Base-by-base conservation (phyloP, 1,139 yeast genomes). In the Yamadazyma sp. region DNA sequence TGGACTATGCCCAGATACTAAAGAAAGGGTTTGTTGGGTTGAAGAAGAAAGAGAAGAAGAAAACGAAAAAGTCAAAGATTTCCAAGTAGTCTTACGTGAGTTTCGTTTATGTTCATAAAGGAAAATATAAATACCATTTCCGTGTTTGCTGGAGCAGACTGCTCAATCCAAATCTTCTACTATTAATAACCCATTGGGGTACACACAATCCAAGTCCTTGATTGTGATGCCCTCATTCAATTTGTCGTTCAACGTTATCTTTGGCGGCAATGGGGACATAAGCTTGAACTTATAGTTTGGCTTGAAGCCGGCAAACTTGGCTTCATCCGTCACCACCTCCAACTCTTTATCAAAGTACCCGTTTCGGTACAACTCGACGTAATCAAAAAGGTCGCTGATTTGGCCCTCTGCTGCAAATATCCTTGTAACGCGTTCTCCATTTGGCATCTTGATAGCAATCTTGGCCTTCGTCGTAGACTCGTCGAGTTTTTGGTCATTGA, bases 321-420 rank as follows among this genome's bases (percentile, higher is more conserved):
- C 23, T 7, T 33, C 43, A 35, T 45, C 48, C 2, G 61, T 62
- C 26, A 58, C 60, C 2, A 46, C 46, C 18, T 58, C 62, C 20
- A 39, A 67, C 62, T 42, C 81, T 58, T 44, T 63, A 1, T 66
- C 58, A 17, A 79, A 49, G 35, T 70, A 66, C 7, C 61, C 69
- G 14, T 51, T 54, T 16, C 49, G 50, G 25, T 53, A 41, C 37
- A 69, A 45, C 50, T 82, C 88, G 6, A 80, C 79, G 51, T 62
- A 81, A 3, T 78, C 76, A 53, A 79, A 84, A 4, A 84, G 61
- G 46, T 82, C 87, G 41, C 75, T 80, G 2, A 82, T 56, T 0
- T 64, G 52, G 31, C 62, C 56, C 14, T 62, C 56, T n/a, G 75
- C 69, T 15, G 76, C 71, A 48, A 83, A 79, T 36, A 61, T 62